Conservation (phyloP, 148 eudicot species). For the Vaccinium darrowii region DNA sequence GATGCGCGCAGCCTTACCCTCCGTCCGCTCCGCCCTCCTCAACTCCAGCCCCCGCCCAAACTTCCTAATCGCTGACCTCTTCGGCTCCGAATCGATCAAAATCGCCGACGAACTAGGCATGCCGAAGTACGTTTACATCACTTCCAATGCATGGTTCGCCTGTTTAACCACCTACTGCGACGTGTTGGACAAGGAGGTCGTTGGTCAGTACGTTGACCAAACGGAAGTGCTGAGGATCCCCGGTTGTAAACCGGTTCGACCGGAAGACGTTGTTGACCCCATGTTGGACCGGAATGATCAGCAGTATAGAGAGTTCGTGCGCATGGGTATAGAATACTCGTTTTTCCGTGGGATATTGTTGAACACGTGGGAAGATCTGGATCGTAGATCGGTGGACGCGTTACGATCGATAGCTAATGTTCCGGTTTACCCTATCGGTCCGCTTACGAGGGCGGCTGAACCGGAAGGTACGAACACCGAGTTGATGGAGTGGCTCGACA, state of each 20-base stretch:
- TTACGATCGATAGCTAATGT: conserved; percentile 27
- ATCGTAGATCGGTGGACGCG: conserved; percentile 14
- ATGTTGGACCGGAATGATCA: neutral
- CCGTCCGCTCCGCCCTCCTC: conserved; percentile 22
- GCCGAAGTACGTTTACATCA: conserved; percentile 34
- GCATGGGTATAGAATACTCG: neutral
- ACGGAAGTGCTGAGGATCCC: conserved; percentile 37
- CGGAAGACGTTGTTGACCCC: conserved; percentile 21
- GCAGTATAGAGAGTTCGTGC: neutral
- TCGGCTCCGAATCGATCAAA: conserved; percentile 35
- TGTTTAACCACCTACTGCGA: conserved; percentile 28
- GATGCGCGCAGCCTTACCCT: conserved; percentile 27
- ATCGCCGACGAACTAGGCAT: conserved; percentile 35
- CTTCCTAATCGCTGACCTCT: conserved; percentile 48
- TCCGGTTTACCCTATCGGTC: conserved; percentile 48
- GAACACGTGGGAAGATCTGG: conserved; percentile 49
- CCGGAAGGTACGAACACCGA: neutral
- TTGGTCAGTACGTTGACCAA: conserved; percentile 27
- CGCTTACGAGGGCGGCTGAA: conserved; percentile 22
- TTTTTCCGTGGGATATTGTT: conserved; percentile 3
- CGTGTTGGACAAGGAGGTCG: conserved; percentile 23
- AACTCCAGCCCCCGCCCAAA: conserved; percentile 26
- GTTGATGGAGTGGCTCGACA: conserved; percentile 25
- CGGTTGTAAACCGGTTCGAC: conserved; percentile 36
- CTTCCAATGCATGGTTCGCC: conserved; percentile 34